These are phyloP conservation scores for Xanthoconium purpureum DNA, from an alignment of 768 basidiomycete genomes.

Conservation along the genomic window DNA sequence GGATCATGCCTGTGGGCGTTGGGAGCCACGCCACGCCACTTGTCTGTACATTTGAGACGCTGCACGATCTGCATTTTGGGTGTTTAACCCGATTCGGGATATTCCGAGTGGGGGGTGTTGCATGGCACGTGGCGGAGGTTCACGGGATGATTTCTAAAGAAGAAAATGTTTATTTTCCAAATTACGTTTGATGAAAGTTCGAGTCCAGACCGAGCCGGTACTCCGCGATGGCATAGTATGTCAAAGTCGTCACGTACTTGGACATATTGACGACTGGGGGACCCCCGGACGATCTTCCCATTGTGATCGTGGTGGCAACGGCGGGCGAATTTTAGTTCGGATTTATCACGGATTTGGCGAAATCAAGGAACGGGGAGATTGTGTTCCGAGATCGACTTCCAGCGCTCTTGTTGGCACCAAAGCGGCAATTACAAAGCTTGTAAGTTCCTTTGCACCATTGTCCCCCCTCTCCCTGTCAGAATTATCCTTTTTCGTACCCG, in stretches of 20 bases:
- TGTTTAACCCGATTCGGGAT: not conserved
- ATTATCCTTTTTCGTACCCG: conserved; percentile 17
- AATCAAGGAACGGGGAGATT: conserved; percentile 15
- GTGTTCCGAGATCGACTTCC: conserved; percentile 13
- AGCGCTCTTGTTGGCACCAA: conserved; percentile 11
- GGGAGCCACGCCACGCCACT: conserved; percentile 53
- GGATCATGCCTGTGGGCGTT: conserved; percentile 33
- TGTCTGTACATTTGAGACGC: conserved; percentile 33
- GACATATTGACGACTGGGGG: not conserved
- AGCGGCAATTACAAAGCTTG: conserved; percentile 16
- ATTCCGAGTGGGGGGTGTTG: not conserved
- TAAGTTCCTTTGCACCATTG: conserved; percentile 2
- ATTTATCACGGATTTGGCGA: not conserved
- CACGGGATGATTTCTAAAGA: not conserved
- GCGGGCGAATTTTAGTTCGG: too few relatives aligned
- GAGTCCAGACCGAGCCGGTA: conserved; percentile 1
- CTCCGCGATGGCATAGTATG: conserved; percentile 31
- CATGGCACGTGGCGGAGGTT: conserved; percentile 2
- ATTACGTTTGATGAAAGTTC: conserved; percentile 16
- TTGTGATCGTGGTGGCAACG: not conserved
- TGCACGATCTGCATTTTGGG: conserved; percentile 1
- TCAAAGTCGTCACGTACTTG: conserved; percentile 7
- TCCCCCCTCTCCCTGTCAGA: conserved; percentile 3
- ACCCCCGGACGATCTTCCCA: conserved; percentile 15
- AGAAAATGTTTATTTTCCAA: not conserved